Percentiles rank a stretch among this genome's conserved stretches.
Evolutionary conservation across 257 asterid species (phyloP).

Genomic region (Leptodermis oblonga): DNA sequence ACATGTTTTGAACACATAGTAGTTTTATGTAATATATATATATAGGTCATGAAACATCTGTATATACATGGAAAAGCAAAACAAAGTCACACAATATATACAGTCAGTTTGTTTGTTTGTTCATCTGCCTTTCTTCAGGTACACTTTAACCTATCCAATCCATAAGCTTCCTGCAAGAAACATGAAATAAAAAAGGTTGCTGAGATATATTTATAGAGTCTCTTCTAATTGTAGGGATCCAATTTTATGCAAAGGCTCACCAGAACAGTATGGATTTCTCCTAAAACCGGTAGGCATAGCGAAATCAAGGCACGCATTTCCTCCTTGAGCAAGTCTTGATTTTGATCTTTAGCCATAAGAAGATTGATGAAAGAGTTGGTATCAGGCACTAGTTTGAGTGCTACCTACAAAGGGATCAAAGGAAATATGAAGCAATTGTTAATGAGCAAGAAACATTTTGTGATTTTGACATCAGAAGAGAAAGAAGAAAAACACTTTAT

Average conservation of each 20-base stretch:
- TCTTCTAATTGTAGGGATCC: neutral
- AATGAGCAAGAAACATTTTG: neutral
- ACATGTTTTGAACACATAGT: neutral
- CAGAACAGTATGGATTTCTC: constrained; percentile 47
- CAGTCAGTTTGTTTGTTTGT: constrained; percentile 9
- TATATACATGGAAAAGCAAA: constrained; percentile 15
- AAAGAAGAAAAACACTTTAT: constrained; percentile 31
- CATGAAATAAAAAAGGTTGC: neutral
- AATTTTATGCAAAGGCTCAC: constrained; percentile 31
- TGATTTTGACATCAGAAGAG: neutral
- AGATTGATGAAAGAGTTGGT: constrained; percentile 30
- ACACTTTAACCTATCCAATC: constrained; percentile 59
- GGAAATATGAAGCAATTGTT: neutral
- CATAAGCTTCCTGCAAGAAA: constrained; percentile 49
- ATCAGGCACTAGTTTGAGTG: constrained; percentile 78
- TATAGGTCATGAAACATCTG: neutral
- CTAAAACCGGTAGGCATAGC: constrained; percentile 45
- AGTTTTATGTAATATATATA: too few species aligned
- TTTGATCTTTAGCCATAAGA: constrained; percentile 56
- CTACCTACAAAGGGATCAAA: constrained; percentile 38
- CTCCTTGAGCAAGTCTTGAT: constrained; percentile 42
- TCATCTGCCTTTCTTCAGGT: constrained; percentile 30
- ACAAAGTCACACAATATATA: neutral
- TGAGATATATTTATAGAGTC: neutral
- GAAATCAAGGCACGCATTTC: constrained; percentile 47